These are phyloP conservation scores for Melastoma candidum DNA, from an alignment of 441 rosid species.

Conservation along the genomic window DNA sequence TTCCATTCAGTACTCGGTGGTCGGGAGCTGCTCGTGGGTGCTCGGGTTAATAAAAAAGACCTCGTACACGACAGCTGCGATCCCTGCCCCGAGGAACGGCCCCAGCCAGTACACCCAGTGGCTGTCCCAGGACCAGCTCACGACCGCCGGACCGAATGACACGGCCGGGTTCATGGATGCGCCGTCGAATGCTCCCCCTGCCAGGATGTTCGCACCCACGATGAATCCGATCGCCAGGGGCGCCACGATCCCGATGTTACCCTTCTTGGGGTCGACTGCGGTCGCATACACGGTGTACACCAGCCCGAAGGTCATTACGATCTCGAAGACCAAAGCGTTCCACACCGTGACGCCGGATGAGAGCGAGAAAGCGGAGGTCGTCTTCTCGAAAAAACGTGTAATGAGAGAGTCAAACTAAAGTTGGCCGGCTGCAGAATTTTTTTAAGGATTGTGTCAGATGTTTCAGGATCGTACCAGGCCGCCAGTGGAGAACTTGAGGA, in stretches of 20 bases:
- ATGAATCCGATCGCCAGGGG: slow-evolving; percentile 55
- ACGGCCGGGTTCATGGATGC: slow-evolving; percentile 62
- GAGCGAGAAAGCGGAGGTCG: slow-evolving; percentile 33
- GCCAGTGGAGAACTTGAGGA: slow-evolving; percentile 41
- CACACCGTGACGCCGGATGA: slow-evolving; percentile 33
- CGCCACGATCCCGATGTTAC: slow-evolving; percentile 43
- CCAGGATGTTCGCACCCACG: slow-evolving; percentile 58
- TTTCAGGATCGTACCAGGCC: slow-evolving; percentile 26
- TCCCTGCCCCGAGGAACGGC: slow-evolving; percentile 39
- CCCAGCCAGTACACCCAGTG: slow-evolving; percentile 69
- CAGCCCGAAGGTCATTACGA: slow-evolving; percentile 53
- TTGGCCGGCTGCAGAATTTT: background rate
- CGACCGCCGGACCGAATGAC: slow-evolving; percentile 55
- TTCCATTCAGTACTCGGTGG: slow-evolving; percentile 24
- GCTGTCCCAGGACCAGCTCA: slow-evolving; percentile 51
- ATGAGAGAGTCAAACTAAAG: background rate
- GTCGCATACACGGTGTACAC: slow-evolving; percentile 55
- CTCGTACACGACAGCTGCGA: slow-evolving; percentile 41
- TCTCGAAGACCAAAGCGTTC: slow-evolving; percentile 50
- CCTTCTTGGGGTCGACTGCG: slow-evolving; percentile 49
- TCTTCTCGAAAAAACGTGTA: slow-evolving; percentile 14
- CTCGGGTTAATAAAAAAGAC: slow-evolving; percentile 26
- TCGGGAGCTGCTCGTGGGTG: slow-evolving; percentile 36
- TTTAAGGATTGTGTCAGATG: background rate
- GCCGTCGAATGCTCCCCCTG: slow-evolving; percentile 49